These are phyloP conservation scores for Pseudevernia furfuracea DNA, from an alignment of 495 filamentous ascomycete species.

Conservation along the genomic window DNA sequence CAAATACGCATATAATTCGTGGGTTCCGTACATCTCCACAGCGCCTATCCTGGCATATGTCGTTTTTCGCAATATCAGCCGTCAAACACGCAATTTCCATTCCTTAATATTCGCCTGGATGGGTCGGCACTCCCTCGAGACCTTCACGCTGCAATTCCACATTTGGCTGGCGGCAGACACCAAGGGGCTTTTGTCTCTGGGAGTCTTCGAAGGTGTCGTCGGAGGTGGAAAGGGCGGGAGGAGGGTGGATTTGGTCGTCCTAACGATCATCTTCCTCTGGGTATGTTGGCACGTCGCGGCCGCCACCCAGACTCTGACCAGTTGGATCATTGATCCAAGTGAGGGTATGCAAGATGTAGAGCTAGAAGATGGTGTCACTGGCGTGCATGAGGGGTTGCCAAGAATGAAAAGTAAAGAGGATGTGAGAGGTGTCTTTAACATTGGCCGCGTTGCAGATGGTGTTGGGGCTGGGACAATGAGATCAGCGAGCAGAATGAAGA, in stretches of 20 bases:
- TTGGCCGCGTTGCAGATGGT: background rate
- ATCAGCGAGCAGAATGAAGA: constrained; percentile 3
- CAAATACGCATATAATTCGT: constrained; percentile 42
- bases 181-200: constrained; percentile 45
- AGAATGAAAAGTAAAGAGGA: constrained; percentile 15
- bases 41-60: constrained; percentile 47
- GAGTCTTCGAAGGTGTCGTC: constrained; percentile 29
- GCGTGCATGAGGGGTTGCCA: background rate
- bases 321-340: constrained; percentile 35
- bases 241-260: constrained; percentile 32
- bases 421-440: background rate
- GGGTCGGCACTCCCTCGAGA: constrained; percentile 49
- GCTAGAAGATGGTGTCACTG: background rate
- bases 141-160: constrained; percentile 54
- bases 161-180: constrained; percentile 56
- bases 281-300: constrained; percentile 30
- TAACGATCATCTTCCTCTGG: constrained; percentile 39
- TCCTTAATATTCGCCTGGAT: constrained; percentile 45
- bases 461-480: background rate
- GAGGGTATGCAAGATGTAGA: constrained; percentile 6
- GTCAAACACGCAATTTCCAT: constrained; percentile 35
- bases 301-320: constrained; percentile 35
- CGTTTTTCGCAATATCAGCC: constrained; percentile 43
- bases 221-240: constrained; percentile 21
- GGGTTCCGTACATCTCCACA: constrained; percentile 47